Base-by-base conservation (phyloP, 208 protist genomes). In the Crithidia mellificae region DNA sequence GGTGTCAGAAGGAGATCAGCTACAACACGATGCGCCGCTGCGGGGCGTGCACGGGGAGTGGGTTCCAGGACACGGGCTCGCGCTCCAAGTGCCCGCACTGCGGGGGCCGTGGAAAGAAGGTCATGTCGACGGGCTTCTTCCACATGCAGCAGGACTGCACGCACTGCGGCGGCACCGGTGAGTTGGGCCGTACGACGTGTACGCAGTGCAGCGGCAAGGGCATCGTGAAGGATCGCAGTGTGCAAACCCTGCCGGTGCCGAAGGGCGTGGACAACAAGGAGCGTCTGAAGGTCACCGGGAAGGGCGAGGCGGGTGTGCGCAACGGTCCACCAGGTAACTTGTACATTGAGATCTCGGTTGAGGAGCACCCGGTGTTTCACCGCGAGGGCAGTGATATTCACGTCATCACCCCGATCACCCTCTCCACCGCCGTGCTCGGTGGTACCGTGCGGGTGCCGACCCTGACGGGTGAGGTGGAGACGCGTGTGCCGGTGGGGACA, bases 111-210 rank as follows among this genome's bases (percentile, higher is more conserved):
- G 91, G 91, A 12, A 95, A 95, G 81, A 92, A 91, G 74, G 87
- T 94, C 32, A 95, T 95, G 87, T 92, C 85, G 38, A 95, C 89
- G 6, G 91, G 91, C 38, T 96, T 95, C 76, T 96, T 95, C 52
- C 90, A 95, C 73, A 92, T 96, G 85, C 87, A 96, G 74, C 87
- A 96, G 68, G 87, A 93, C 74, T 96, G 91, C 72, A 92, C 89
- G 19, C 77, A 91, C 75, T 96, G 91, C 74, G 90, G 88, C 27
- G 91, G 91, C 25, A 90, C 88, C 22, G 91, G 91, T 22, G 86
- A 96, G 75, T 74, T 90, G 24, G 83, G 86, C 38, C 81, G 85
- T 22, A 82, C 81, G 7, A 87, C 88, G 24, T 96, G 91, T 71
- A 84, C 80, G 39, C 74, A 82, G 72, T 96, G 91, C 72, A 91